phyloP scores from a whole-genome alignment of 768 basidiomycete species.

The Termitomyces heimii region DNA sequence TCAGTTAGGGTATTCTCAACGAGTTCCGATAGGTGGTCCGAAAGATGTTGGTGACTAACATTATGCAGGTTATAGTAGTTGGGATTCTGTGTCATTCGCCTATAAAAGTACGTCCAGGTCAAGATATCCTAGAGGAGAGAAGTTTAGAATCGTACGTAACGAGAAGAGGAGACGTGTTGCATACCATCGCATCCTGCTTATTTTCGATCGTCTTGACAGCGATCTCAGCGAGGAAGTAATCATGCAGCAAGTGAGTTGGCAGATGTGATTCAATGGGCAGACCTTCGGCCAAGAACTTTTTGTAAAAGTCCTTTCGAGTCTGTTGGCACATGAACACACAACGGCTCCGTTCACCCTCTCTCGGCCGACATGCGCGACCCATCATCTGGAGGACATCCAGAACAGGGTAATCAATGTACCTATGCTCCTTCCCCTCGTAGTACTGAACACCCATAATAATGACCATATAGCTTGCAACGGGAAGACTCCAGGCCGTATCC shows the following conservation, averaged over 20 bases:
- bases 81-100: constrained; percentile 95
- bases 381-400: constrained; percentile 99
- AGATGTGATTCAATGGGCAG: constrained; percentile 95
- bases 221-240: constrained; percentile 97
- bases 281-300: constrained; percentile 97
- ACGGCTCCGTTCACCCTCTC: constrained; percentile 82
- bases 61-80: constrained; percentile 94
- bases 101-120: constrained; percentile 98
- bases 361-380: constrained; percentile 93
- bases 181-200: constrained; percentile 93
- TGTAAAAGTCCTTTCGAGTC: constrained; percentile 97
- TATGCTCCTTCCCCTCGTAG: constrained; percentile 96
- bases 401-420: constrained; percentile 96
- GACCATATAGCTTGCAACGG: constrained; percentile 94
- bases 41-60: constrained; percentile 92
- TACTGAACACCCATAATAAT: constrained; percentile 99
- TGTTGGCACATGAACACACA: constrained; percentile 98
- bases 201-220: constrained; percentile 99
- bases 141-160: not conserved
- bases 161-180: constrained; percentile 7
- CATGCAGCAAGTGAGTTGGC: constrained; percentile 84
- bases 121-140: constrained; percentile 66
- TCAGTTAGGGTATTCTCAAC: constrained; percentile 92
- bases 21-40: constrained; percentile 92
- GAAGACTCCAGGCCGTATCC: constrained; percentile 96